phyloP scores from a whole-genome alignment of 2,329 filamentous ascomycete genomes.

The Alternaria sp. region DNA sequence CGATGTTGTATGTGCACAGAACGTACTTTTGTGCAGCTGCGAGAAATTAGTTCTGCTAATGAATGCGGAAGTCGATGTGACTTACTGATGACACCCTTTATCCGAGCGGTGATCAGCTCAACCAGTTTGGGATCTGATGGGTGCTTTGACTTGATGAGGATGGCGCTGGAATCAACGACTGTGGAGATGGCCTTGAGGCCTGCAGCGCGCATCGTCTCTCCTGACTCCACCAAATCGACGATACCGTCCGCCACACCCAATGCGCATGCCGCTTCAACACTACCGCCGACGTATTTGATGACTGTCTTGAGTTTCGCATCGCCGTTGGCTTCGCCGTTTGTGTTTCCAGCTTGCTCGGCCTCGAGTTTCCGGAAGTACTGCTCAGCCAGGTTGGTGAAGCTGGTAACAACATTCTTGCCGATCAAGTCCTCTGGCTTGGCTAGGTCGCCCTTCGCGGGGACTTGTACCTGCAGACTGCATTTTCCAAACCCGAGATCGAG shows the following conservation, averaged over 20 bases:
- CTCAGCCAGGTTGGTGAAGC: slow-evolving; percentile 84
- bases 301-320: slow-evolving; percentile 75
- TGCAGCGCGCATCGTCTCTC: slow-evolving; percentile 96
- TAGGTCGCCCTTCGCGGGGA: slow-evolving; percentile 82
- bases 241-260: slow-evolving; percentile 96
- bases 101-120: slow-evolving; percentile 82
- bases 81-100: slow-evolving; percentile 87
- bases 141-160: slow-evolving; percentile 88
- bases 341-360: slow-evolving; percentile 48
- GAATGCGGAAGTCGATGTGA: background rate
- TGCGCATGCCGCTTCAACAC: slow-evolving; percentile 95
- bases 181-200: slow-evolving; percentile 94
- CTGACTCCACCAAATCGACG: slow-evolving; percentile 96
- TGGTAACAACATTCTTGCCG: slow-evolving; percentile 93
- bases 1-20: slow-evolving; percentile 94
- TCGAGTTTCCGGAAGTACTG: slow-evolving; percentile 87
- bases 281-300: slow-evolving; percentile 93
- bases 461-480: slow-evolving; percentile 96
- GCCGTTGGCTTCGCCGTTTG: slow-evolving; percentile 45
- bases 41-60: slow-evolving; percentile 11
- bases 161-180: slow-evolving; percentile 83
- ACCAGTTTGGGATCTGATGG: slow-evolving; percentile 82
- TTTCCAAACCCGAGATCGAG: slow-evolving; percentile 88
- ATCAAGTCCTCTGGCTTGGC: slow-evolving; percentile 76
- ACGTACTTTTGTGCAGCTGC: slow-evolving; percentile 86